Base-by-base conservation (phyloP, 345 rosid genomes). In the Dimocarpus longan region DNA sequence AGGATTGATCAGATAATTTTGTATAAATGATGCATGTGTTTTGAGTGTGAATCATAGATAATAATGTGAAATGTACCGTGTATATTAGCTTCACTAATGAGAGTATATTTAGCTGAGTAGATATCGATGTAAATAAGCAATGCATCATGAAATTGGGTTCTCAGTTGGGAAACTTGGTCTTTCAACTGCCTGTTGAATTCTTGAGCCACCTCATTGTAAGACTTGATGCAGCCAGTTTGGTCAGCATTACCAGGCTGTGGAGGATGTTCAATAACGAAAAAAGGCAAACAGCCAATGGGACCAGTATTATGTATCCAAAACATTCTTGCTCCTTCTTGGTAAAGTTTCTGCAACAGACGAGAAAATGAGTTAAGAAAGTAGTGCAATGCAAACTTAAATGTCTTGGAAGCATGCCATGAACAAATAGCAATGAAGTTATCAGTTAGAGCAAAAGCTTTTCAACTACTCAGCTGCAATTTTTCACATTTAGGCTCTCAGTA, bases 281-380 rank as follows among this genome's bases (percentile, higher is more conserved):
- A 78, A n/a, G 88, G 77, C 67, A 87, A 79, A 79, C 88, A 85
- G 19, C 90, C 88, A 5, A 87, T 80, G 11, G 90, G 90, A 13
- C 86, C 88, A 52, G 86, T 87, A 22, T 85, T 85, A 78, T 87
- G 89, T 37, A 85, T 79, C 89, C 88, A 87, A 60, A 87, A 87
- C 43, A 46, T 66, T 50, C 83, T 81, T 40, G 88, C 89, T 66
- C 88, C 88, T 67, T 67, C 70, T 7, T 50, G 64, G 70, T 77
- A 59, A 43, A 83, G 80, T 11, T 64, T 68, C 83, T 80, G 81
- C 8, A 65, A 67, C 66, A 66, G 18, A 15, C 2, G 54, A 44
- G 28, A 18, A 24, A 66, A 21, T 9, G 54, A n/a, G 19, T 21
- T 22, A 42, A 18, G 64, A 59, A 21, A 59, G 11, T n/a, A 19